Conservation (phyloP, 306 rosid species). For the Cicer cuneatum region DNA sequence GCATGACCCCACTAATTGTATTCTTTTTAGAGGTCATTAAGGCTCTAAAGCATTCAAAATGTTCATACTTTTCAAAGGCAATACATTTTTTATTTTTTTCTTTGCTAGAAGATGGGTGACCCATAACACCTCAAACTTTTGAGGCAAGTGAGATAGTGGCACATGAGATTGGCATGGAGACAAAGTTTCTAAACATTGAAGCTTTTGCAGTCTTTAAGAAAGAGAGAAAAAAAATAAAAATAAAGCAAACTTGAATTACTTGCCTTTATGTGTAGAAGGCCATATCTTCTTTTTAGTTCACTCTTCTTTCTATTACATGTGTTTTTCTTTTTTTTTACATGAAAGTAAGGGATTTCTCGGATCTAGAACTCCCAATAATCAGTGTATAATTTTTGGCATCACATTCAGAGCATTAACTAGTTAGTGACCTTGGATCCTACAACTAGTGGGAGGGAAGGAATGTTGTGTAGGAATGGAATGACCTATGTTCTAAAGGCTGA, state of each 20-base stretch:
- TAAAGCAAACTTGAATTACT: slow-evolving; percentile 49
- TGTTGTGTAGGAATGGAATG: slow-evolving; percentile 31
- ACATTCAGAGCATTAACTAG: slow-evolving; percentile 41
- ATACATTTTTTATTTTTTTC: slow-evolving; percentile 49
- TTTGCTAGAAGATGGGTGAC: slow-evolving; percentile 44
- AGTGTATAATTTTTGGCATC: slow-evolving; percentile 62
- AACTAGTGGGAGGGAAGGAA: slow-evolving; percentile 45
- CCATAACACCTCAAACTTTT: slow-evolving; percentile 49
- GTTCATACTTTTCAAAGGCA: slow-evolving; percentile 56
- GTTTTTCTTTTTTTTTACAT: slow-evolving; percentile 57
- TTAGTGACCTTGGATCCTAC: slow-evolving; percentile 60
- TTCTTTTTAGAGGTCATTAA: slow-evolving; percentile 75
- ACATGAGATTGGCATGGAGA: slow-evolving; percentile 64
- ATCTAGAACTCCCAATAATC: slow-evolving; percentile 76
- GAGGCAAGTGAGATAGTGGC: slow-evolving; percentile 49
- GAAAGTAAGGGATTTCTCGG: slow-evolving; percentile 91
- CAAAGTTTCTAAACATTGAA: slow-evolving; percentile 79
- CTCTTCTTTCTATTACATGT: slow-evolving; percentile 51
- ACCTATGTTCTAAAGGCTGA: slow-evolving; percentile 41
- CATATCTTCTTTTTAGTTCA: slow-evolving; percentile 50
- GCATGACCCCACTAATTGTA: slow-evolving; percentile 67
- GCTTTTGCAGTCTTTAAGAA: slow-evolving; percentile 82
- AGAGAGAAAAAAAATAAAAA: slow-evolving; percentile 43
- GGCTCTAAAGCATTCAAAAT: slow-evolving; percentile 61
- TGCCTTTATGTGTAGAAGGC: slow-evolving; percentile 48